These are phyloP conservation scores for Ceratobasidium sp. DNA, from an alignment of 1,284 basidiomycete species.

Conservation along the genomic window DNA sequence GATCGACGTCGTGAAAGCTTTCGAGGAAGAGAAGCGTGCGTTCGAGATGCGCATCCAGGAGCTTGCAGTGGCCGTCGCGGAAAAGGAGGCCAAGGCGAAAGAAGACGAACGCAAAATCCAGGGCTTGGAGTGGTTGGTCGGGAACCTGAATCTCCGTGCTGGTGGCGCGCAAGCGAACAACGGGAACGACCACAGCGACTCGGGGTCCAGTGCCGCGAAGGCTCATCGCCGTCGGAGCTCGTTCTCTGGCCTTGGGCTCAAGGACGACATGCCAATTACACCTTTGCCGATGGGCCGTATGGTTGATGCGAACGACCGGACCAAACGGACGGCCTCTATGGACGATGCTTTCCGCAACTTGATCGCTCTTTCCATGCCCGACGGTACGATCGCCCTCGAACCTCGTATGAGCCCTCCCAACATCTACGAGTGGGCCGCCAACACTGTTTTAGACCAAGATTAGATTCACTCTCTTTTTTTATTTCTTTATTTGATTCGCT, in stretches of 20 bases:
- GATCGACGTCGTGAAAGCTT: slow-evolving; percentile 24
- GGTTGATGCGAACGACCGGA: slow-evolving; percentile 13
- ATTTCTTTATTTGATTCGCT: background rate
- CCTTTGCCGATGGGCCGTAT: slow-evolving; percentile 25
- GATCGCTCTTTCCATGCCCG: slow-evolving; percentile 10
- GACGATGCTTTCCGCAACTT: slow-evolving; percentile 32
- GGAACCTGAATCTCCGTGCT: slow-evolving; percentile 27
- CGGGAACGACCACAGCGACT: background rate
- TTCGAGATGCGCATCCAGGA: slow-evolving; percentile 33
- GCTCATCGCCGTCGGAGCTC: slow-evolving; percentile 1
- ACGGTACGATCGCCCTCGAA: background rate
- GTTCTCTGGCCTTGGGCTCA: slow-evolving; percentile 20
- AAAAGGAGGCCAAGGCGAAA: slow-evolving; percentile 38
- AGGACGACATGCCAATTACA: slow-evolving; percentile 12
- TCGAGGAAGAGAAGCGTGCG: slow-evolving; percentile 35
- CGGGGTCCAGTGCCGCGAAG: background rate
- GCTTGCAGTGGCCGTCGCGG: slow-evolving; percentile 19
- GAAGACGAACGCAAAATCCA: slow-evolving; percentile 41
- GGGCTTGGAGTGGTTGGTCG: slow-evolving; percentile 34
- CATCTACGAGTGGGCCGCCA: slow-evolving; percentile 36
- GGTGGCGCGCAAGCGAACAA: slow-evolving; percentile 1
- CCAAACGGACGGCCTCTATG: slow-evolving; percentile 29
- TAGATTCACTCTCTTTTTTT: background rate
- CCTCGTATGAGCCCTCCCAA: background rate
- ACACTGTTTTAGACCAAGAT: slow-evolving; percentile 28